Base-by-base conservation (phyloP, 2,329 filamentous ascomycete genomes). In the Aspergillus candidus region DNA sequence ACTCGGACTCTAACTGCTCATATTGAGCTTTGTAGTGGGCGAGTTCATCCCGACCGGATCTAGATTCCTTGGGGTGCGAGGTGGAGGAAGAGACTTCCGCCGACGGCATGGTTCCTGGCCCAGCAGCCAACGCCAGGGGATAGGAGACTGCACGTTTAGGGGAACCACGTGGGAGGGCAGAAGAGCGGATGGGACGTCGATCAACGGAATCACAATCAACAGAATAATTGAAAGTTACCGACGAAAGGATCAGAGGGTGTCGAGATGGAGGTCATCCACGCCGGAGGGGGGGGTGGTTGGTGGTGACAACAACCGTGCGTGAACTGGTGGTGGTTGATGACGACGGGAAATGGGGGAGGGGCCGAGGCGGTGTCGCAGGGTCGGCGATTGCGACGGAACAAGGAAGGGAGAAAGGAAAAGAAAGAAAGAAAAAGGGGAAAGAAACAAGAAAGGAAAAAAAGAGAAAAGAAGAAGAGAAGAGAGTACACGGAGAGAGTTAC, bases 21-120 rank as follows among this genome's bases (percentile, higher is more conserved):
- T 97, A 97, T 67, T 97, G 91, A 42, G 82, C 72, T 74, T 98
- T 98, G 79, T 97, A 98, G 79, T 93, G 96, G 46, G 84, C 78
- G 41, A 98, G 76, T 49, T 90, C 85, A 61, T 93, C 87, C 61
- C 89, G 83, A 35, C 67, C 54, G 8, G 68, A 67, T 31, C 64
- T 62, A 38, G 63, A 62, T 17, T 63, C 60, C 41, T 62, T 66
- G 45, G 64, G 63, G 46, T 64, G 64, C 22, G 22, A 27, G 41
- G 68, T 68, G 38, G 67, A 64, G 41, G 64, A 54, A 45, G 59
- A 57, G 44, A 60, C 59, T 42, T 68, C 63, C 51, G 59, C 60
- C 49, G 57, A 63, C 46, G 65, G 62, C 65, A 68, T 68, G 50
- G 56, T 66, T 57, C 48, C 52, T 50, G 50, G 43, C 40, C 53